A percentile compares a stretch with the other conserved stretches of the same genome.
These are phyloP conservation scores for Pseudocercospora fuligena DNA, from an alignment of 2,329 filamentous ascomycete genomes.

Conservation along the genomic window DNA sequence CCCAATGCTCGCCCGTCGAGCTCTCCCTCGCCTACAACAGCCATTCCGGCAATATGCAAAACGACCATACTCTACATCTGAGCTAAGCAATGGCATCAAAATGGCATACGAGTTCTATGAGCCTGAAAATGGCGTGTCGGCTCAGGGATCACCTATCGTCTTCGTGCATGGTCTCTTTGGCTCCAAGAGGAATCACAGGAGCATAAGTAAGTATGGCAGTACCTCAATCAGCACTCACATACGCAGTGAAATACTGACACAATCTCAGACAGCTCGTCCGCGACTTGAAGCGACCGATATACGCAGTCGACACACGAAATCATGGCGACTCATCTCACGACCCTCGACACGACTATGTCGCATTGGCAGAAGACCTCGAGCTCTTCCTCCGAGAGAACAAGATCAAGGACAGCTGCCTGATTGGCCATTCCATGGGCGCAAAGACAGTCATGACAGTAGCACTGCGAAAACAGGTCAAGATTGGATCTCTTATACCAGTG, in stretches of 20 bases:
- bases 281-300: slow-evolving; percentile 79
- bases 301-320: slow-evolving; percentile 86
- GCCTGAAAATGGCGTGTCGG: slow-evolving; percentile 46
- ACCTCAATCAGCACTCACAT: not conserved
- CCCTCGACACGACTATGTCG: slow-evolving; percentile 74
- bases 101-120: slow-evolving; percentile 71
- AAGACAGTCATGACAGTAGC: slow-evolving; percentile 91
- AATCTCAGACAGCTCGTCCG: slow-evolving; percentile 73
- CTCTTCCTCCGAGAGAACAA: slow-evolving; percentile 75
- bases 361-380: slow-evolving; percentile 82
- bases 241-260: not conserved
- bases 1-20: slow-evolving; percentile 32
- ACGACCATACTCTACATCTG: slow-evolving; percentile 35
- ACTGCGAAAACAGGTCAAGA: slow-evolving; percentile 68
- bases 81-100: slow-evolving; percentile 42
- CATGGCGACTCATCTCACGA: slow-evolving; percentile 89
- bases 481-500: slow-evolving; percentile 77
- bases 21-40: slow-evolving; percentile 29
- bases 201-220: slow-evolving; percentile 82
- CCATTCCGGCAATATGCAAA: slow-evolving; percentile 25
- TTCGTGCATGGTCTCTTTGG: slow-evolving; percentile 94
- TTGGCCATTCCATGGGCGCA: slow-evolving; percentile 96
- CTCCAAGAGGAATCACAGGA: slow-evolving; percentile 92
- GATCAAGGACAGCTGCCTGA: slow-evolving; percentile 73
- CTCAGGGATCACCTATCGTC: slow-evolving; percentile 68